Evolutionary conservation across 768 basidiomycete species (phyloP).

Genomic region (Trametes punicea): DNA sequence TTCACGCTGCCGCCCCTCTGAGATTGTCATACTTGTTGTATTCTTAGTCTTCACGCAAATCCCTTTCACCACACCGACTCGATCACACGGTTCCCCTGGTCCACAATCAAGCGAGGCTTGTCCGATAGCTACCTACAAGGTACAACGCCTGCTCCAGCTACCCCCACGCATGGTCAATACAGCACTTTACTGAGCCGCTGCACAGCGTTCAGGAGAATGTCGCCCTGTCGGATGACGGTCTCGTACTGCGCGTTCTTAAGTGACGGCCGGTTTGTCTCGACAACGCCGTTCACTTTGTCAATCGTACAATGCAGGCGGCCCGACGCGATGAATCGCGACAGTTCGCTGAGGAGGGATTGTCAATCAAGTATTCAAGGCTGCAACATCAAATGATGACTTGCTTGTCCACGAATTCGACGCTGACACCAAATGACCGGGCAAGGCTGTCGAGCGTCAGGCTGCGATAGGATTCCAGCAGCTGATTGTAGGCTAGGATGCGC

Average conservation of each 20-base stretch:
- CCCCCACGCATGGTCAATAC: constrained; percentile 32
- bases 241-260: constrained; percentile 87
- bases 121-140: constrained; percentile 15
- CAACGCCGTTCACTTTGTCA: constrained; percentile 92
- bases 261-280: constrained; percentile 81
- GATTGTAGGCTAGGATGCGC: constrained; percentile 90
- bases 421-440: constrained; percentile 84
- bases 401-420: constrained; percentile 84
- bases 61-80: no score
- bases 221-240: constrained; percentile 90
- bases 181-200: constrained; percentile 91
- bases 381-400: constrained; percentile 38
- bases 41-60: no score
- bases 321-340: constrained; percentile 87
- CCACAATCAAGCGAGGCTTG: no score
- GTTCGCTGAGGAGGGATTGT: constrained; percentile 51
- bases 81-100: no score
- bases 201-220: constrained; percentile 81
- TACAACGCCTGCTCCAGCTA: constrained; percentile 1
- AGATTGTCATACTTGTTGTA: no score
- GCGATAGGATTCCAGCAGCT: constrained; percentile 88
- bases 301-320: constrained; percentile 85
- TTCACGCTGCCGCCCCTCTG: no score
- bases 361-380: neutral
- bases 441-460: constrained; percentile 88